A percentile compares a stretch with the other conserved stretches of the same genome.
Conservation (phyloP, 768 basidiomycete species). For the Tricholoma sp. region DNA sequence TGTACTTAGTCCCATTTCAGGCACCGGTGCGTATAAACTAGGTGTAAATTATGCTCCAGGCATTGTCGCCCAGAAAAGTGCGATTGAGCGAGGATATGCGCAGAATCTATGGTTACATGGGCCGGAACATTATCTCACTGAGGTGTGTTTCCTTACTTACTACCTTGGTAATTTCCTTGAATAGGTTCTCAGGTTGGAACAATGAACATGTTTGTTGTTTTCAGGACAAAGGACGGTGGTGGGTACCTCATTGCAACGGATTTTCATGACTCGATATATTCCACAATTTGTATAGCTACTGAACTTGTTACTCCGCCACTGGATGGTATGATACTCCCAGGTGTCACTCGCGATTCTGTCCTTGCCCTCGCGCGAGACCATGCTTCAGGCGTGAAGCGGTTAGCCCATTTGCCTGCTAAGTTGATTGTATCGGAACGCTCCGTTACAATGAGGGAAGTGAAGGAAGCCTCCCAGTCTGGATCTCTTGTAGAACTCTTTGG, state of each 20-base stretch:
- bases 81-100: slow-evolving; percentile 69
- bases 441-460: slow-evolving; percentile 74
- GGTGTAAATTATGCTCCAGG: slow-evolving; percentile 89
- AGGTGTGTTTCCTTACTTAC: slow-evolving; percentile 24
- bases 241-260: not conserved
- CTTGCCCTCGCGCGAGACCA: slow-evolving; percentile 68
- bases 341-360: slow-evolving; percentile 85
- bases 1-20: slow-evolving; percentile 24
- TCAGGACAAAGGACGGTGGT: slow-evolving; percentile 68
- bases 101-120: slow-evolving; percentile 93
- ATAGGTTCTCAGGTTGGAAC: slow-evolving; percentile 65
- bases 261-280: not conserved
- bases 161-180: slow-evolving; percentile 18
- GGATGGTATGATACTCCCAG: slow-evolving; percentile 89
- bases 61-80: slow-evolving; percentile 77
- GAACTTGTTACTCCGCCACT: slow-evolving; percentile 88
- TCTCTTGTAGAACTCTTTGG: slow-evolving; percentile 78
- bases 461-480: slow-evolving; percentile 51
- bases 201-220: slow-evolving; percentile 88
- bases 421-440: slow-evolving; percentile 62
- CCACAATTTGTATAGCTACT: slow-evolving; percentile 35
- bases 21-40: slow-evolving; percentile 84
- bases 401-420: slow-evolving; percentile 49
- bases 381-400: slow-evolving; percentile 34
- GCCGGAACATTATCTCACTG: slow-evolving; percentile 52